Conservation (phyloP, 768 basidiomycete species). For the Termitomyces sp. region DNA sequence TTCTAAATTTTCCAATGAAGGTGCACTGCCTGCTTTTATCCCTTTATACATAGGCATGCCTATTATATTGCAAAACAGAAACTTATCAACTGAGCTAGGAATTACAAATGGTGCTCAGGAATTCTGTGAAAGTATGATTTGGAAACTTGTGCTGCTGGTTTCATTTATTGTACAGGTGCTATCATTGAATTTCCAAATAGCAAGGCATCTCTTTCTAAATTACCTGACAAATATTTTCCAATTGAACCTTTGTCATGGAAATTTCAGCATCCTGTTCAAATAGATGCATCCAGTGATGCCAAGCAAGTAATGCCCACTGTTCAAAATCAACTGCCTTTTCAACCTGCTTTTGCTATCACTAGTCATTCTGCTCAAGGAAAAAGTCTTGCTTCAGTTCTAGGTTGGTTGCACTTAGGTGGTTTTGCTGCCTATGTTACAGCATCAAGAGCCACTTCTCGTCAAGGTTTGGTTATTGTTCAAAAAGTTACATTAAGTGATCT, state of each 20-base stretch:
- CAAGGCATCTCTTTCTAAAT: background rate
- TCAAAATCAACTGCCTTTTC: too few species aligned
- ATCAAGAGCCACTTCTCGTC: too few species aligned
- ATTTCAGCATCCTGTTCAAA: too few species aligned
- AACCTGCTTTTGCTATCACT: background rate
- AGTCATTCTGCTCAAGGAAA: background rate
- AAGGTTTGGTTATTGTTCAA: too few species aligned
- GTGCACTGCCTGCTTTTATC: background rate
- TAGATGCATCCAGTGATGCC: too few species aligned
- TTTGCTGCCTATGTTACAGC: too few species aligned
- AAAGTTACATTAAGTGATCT: too few species aligned
- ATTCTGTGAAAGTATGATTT: constrained; percentile 13
- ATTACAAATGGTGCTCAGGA: too few species aligned
- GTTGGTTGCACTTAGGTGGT: too few species aligned
- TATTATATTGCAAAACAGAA: constrained; percentile 19
- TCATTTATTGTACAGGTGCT: background rate
- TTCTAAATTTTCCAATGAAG: background rate
- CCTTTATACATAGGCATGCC: constrained; percentile 26
- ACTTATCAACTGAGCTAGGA: constrained; percentile 28
- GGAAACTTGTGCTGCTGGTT: background rate
- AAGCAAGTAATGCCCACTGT: too few species aligned
- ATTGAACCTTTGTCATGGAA: background rate
- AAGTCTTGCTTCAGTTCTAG: too few species aligned
- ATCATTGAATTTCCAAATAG: background rate
- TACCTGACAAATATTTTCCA: background rate